Percentiles rank a stretch among this genome's conserved stretches.
Conservation (phyloP, 345 rosid genomes). For the Salix udensis region DNA sequence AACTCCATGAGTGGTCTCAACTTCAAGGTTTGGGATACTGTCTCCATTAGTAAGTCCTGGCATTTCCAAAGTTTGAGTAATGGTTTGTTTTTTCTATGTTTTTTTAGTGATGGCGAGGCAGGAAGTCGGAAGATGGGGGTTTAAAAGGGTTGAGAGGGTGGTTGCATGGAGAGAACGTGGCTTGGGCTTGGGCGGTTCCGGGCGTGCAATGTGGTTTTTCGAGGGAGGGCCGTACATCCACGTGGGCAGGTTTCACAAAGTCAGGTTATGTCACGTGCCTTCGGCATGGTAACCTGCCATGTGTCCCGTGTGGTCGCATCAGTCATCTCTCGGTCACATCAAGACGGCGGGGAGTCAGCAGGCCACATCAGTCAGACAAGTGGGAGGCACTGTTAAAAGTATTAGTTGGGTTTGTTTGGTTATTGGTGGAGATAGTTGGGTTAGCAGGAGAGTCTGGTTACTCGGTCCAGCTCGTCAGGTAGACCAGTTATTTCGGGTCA, state of each 20-base stretch:
- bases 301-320: too few species aligned
- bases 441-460: too few species aligned
- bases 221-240: not conserved
- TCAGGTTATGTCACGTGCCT: not conserved
- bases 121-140: not conserved
- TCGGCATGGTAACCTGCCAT: too few species aligned
- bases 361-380: too few species aligned
- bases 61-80: slow-evolving; percentile 26
- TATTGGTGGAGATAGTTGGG: too few species aligned
- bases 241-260: not conserved
- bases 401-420: too few species aligned
- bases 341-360: too few species aligned
- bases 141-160: not conserved
- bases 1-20: slow-evolving; percentile 59
- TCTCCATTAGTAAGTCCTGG: slow-evolving; percentile 76
- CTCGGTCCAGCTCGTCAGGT: too few species aligned
- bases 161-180: slow-evolving; percentile 43
- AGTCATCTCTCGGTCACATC: too few species aligned
- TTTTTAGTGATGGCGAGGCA: not conserved
- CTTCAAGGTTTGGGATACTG: slow-evolving; percentile 62
- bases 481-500: too few species aligned
- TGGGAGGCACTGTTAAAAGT: too few species aligned
- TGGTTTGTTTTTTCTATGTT: not conserved
- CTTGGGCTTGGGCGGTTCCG: not conserved
- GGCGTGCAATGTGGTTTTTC: not conserved